Percentiles rank a stretch among this genome's conserved stretches.
These are phyloP conservation scores for Metarhizium anisopliae DNA, from an alignment of 2,329 filamentous ascomycete species.

Conservation along the genomic window DNA sequence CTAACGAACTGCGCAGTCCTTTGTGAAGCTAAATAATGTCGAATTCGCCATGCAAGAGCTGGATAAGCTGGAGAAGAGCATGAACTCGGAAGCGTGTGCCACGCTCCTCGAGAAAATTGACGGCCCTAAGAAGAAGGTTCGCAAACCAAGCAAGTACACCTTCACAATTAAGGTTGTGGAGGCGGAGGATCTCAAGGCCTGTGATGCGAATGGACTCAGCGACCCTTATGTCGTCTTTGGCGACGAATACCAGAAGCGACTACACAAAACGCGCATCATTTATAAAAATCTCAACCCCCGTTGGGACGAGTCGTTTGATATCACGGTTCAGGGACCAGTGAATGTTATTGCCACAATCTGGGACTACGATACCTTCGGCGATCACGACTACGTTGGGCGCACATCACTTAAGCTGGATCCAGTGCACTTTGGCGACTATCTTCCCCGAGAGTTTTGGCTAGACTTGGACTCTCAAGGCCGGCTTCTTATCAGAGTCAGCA, in stretches of 20 bases:
- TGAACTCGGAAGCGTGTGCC: conserved; percentile 88
- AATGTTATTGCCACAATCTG: conserved; percentile 96
- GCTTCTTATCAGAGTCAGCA: conserved; percentile 82
- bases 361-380: conserved; percentile 96
- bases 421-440: conserved; percentile 91
- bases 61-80: conserved; percentile 78
- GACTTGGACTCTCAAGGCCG: conserved; percentile 93
- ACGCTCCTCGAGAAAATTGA: conserved; percentile 68
- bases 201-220: conserved; percentile 86
- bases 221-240: conserved; percentile 96
- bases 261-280: conserved; percentile 89
- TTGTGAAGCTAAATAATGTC: conserved; percentile 96
- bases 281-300: conserved; percentile 85
- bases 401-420: conserved; percentile 98
- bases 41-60: conserved; percentile 90
- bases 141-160: conserved; percentile 78
- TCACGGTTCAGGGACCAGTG: conserved; percentile 81
- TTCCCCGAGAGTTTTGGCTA: conserved; percentile 95
- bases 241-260: conserved; percentile 93
- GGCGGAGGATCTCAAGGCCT: conserved; percentile 95
- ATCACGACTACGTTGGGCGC: conserved; percentile 93
- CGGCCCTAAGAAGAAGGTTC: conserved; percentile 55
- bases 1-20: conserved; percentile 53
- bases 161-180: conserved; percentile 99
- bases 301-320: conserved; percentile 96